Evolutionary conservation across 2,329 filamentous ascomycete species (phyloP).

Genomic region (Diaporthe sp.): DNA sequence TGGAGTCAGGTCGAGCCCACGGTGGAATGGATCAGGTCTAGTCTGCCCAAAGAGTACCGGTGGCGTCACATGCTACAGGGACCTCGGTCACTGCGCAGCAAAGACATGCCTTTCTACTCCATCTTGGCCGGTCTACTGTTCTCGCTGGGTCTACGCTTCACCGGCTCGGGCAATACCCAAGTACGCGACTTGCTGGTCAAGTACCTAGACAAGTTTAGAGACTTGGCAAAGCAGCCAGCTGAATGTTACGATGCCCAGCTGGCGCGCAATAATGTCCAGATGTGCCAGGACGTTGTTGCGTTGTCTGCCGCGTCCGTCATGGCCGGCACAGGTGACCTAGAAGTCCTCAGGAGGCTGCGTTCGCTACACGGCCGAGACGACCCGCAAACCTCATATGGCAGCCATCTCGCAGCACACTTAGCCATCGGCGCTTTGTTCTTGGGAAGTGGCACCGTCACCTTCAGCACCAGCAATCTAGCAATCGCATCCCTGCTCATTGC

Average conservation of each 20-base stretch:
- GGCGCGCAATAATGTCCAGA: conserved; percentile 84
- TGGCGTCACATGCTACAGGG: conserved; percentile 69
- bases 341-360: conserved; percentile 86
- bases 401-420: conserved; percentile 91
- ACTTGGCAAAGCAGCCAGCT: conserved; percentile 74
- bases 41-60: conserved; percentile 79
- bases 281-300: conserved; percentile 90
- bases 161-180: conserved; percentile 76
- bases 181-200: conserved; percentile 86
- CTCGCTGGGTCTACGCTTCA: conserved; percentile 79
- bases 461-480: conserved; percentile 88
- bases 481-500: conserved; percentile 88
- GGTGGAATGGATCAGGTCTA: conserved; percentile 80
- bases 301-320: conserved; percentile 89
- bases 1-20: conserved; percentile 86
- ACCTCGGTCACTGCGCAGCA: conserved; percentile 76
- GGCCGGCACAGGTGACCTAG: conserved; percentile 93
- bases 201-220: conserved; percentile 89
- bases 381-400: conserved; percentile 88
- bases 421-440: conserved; percentile 93
- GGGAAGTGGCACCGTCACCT: conserved; percentile 91
- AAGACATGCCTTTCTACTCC: conserved; percentile 92
- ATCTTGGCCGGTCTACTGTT: conserved; percentile 92
- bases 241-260: conserved; percentile 84
- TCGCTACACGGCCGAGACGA: conserved; percentile 90